Conservation (phyloP, 495 filamentous ascomycete species). For the Corynascus novoguineensis region DNA sequence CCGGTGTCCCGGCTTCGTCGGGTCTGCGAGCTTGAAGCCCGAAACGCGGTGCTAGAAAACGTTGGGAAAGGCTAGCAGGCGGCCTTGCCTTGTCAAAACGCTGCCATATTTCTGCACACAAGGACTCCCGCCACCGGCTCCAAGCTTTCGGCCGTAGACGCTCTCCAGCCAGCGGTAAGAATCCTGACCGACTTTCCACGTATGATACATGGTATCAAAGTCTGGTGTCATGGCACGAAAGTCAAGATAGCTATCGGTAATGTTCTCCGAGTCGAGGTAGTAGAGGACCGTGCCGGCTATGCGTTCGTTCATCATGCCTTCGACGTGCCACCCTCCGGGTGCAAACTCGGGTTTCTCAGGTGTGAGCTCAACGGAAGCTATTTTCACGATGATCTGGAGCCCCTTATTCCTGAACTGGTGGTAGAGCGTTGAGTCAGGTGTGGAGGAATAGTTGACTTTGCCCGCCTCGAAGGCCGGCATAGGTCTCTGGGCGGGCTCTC, state of each 20-base stretch:
- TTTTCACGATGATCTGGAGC: constrained; percentile 61
- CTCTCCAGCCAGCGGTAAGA: constrained; percentile 22
- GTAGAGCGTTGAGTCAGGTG: too few species aligned
- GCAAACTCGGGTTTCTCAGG: constrained; percentile 48
- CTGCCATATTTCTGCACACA: constrained; percentile 33
- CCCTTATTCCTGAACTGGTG: constrained; percentile 37
- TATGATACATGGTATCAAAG: constrained; percentile 8
- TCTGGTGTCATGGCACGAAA: constrained; percentile 51
- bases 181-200: constrained; percentile 11
- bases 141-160: constrained; percentile 24
- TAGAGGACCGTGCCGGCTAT: constrained; percentile 56
- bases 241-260: constrained; percentile 46
- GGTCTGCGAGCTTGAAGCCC: constrained; percentile 45
- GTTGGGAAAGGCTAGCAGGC: constrained; percentile 41
- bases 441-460: constrained; percentile 19
- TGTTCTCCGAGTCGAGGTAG: constrained; percentile 58
- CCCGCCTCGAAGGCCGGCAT: constrained; percentile 24
- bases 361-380: constrained; percentile 56
- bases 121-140: background rate
- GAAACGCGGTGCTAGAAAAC: constrained; percentile 47
- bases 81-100: constrained; percentile 31
- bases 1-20: constrained; percentile 47
- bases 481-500: constrained; percentile 16
- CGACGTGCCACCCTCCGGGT: constrained; percentile 39
- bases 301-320: constrained; percentile 54